A percentile compares a stretch with the other conserved stretches of the same genome.
Evolutionary conservation across 345 rosid species (phyloP).

Genomic region (Clarkia xantiana): DNA sequence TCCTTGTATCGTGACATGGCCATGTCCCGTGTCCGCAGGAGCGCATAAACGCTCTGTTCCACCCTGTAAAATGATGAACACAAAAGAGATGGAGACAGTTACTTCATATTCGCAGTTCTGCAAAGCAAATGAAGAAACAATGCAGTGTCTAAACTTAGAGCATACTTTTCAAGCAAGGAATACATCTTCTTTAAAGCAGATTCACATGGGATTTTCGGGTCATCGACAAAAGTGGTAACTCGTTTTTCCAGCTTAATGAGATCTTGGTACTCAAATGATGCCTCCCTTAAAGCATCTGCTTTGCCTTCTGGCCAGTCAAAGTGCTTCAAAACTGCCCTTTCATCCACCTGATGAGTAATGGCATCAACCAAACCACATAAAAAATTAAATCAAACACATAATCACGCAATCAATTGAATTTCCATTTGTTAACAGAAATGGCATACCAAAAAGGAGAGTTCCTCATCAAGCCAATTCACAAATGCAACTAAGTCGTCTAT

Average conservation of each 20-base stretch:
- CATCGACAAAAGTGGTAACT: conserved; percentile 63
- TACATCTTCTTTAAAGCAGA: conserved; percentile 88
- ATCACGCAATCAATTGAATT: too few relatives aligned
- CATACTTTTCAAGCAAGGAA: conserved; percentile 90
- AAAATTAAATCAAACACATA: too few relatives aligned
- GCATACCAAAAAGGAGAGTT: conserved; percentile 91
- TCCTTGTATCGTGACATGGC: conserved; percentile 75
- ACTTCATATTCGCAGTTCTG: neutral
- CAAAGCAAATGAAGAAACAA: too few relatives aligned
- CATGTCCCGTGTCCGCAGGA: conserved; percentile 91
- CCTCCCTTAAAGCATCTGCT: conserved; percentile 92
- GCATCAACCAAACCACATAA: conserved; percentile 1
- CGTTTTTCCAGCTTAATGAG: conserved; percentile 77
- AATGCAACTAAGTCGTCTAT: conserved; percentile 73
- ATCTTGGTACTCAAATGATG: conserved; percentile 96
- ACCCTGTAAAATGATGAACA: conserved; percentile 52
- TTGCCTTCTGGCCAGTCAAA: conserved; percentile 99
- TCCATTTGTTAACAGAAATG: too few relatives aligned
- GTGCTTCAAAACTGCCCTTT: conserved; percentile 95
- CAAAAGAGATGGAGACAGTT: neutral
- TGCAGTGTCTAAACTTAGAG: neutral
- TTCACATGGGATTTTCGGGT: conserved; percentile 71
- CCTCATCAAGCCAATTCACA: conserved; percentile 98
- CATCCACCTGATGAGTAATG: conserved; percentile 66
- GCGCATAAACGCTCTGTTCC: conserved; percentile 84